These are phyloP conservation scores for Cotoneaster glaucophyllus DNA, from an alignment of 306 rosid genomes.

Conservation along the genomic window DNA sequence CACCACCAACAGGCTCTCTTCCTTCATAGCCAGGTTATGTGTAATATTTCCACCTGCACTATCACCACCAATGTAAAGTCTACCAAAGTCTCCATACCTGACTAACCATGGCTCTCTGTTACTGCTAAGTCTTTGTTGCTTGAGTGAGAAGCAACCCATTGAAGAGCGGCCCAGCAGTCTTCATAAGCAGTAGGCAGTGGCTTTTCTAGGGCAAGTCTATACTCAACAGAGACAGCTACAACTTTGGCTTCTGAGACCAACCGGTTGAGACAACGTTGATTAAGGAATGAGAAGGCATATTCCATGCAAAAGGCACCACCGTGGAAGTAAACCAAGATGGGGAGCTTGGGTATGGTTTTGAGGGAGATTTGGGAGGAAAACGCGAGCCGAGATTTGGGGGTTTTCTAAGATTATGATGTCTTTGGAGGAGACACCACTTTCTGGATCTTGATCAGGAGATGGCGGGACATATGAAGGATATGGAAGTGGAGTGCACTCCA, in stretches of 20 bases:
- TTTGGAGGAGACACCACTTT: constrained; percentile 42
- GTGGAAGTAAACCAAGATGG: constrained; percentile 46
- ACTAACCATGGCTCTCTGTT: constrained; percentile 30
- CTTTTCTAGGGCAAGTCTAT: constrained; percentile 39
- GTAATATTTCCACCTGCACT: constrained; percentile 31
- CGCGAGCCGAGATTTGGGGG: constrained; percentile 37
- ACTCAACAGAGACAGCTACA: constrained; percentile 45
- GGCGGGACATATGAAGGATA: constrained; percentile 31
- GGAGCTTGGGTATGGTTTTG: constrained; percentile 12
- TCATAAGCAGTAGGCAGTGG: constrained; percentile 32
- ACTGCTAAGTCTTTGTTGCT: neutral
- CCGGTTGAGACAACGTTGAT: constrained; percentile 28
- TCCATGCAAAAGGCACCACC: constrained; percentile 32
- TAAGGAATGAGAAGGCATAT: constrained; percentile 34
- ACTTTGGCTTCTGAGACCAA: constrained; percentile 31
- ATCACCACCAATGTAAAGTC: neutral
- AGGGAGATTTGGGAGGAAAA: constrained; percentile 31
- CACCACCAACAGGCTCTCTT: constrained; percentile 26
- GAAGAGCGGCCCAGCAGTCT: constrained; percentile 37
- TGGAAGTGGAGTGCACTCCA: constrained; percentile 19
- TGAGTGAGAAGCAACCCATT: constrained; percentile 37
- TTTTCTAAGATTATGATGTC: constrained; percentile 31
- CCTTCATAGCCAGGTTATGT: constrained; percentile 32
- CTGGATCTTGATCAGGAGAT: constrained; percentile 15
- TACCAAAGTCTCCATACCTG: constrained; percentile 19